Base-by-base conservation (phyloP, 805 yeast species). In the Lachancea thermotolerans region DNA sequence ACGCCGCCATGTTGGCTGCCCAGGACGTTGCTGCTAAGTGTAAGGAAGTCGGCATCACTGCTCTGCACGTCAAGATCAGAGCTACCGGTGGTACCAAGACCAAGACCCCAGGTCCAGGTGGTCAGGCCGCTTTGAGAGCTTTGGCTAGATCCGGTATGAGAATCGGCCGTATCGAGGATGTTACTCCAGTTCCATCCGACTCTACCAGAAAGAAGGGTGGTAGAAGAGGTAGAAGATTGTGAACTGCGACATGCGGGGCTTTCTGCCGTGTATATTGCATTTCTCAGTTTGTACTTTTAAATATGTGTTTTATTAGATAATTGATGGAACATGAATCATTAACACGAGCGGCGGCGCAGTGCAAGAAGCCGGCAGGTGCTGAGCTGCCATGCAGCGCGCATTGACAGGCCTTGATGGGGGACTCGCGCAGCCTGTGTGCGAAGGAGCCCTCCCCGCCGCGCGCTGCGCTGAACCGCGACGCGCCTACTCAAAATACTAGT, bases 181-280 rank as follows among this genome's bases (percentile, higher is more conserved):
- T 93, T 64, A 93, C 99, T 65, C 99, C 99, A 75, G 90, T 93
- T 68, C 99, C 99, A 75, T 93, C 99, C 64, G 99, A 93, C 78
- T 90, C 98, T 68, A 95, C 99, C 75, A 93, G 99, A 85, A 87
- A 91, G 88, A 95, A 93, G 95, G 99, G 99, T 88, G 99, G 99
- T 87, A 93, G 99, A 82, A 90, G 99, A 84, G 99, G 99, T 91
- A 91, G 99, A 85, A 89, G 99, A 86, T 85, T 90, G 78, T 87
- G 75, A 77, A 62, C 62, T 48, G 46, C 32, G 32, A 25, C 14
- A 14, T 21, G 27, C 25, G 39, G 16, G 39, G 15, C 37, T n/a
- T 12, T 16, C 27, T n/a, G 16, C 32, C 21, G 10, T n/a, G 5
- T 31, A 14, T 37, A 16, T 28, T 42, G 36, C 42, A 31, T 21